Base-by-base conservation (phyloP, 1,284 basidiomycete species). In the Cryptococcus sp. region DNA sequence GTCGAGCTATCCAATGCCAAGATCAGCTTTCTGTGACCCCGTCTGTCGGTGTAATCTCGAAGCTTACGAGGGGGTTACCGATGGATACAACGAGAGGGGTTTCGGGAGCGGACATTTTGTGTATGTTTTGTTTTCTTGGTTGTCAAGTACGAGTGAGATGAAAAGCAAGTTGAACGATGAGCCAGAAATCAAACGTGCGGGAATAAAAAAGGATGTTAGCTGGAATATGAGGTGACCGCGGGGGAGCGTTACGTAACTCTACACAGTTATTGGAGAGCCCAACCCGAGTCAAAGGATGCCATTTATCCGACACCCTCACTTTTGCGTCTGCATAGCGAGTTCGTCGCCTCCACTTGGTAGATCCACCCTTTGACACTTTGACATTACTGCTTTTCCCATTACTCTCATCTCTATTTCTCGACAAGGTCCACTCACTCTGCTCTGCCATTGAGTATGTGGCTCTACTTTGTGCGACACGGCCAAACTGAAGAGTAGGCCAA, bases 41-140 rank as follows among this genome's bases (percentile, higher is more conserved):
- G 44, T 41, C 22, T n/a, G 8, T 26, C n/a, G 10, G 34, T 16
- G 25, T 43, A 20, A 5, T 6, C 22, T 4, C 5, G 46, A 16
- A 20, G 68, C 76, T 62, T 51, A 78, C 78, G 50, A 94, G 82
- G 67, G 91, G 91, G 79, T 93, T 93, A 44, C 91, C 91, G 80
- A 94, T 81, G 80, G 85, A 88, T 77, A 93, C 90, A 49, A 93
- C 80, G 68, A 74, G 47, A 43, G 73, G 72, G 37, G 68, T 34
- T 49, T 55, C 53, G 43, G 62, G 51, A 22, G 55, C 59, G 25
- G 54, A 57, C 55, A 59, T 61, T n/a, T n/a, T 55, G 49, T 57
- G 17, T 37, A 16, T 51, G 15, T 55, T 39, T 34, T 3, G 56
- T 10, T 49, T 55, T 19, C 5, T 44, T 44, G 41, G 11, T 44